A percentile compares a stretch with the other conserved stretches of the same genome.
phyloP scores from a whole-genome alignment of 257 asterid species.

The Thymus mandschuricus region DNA sequence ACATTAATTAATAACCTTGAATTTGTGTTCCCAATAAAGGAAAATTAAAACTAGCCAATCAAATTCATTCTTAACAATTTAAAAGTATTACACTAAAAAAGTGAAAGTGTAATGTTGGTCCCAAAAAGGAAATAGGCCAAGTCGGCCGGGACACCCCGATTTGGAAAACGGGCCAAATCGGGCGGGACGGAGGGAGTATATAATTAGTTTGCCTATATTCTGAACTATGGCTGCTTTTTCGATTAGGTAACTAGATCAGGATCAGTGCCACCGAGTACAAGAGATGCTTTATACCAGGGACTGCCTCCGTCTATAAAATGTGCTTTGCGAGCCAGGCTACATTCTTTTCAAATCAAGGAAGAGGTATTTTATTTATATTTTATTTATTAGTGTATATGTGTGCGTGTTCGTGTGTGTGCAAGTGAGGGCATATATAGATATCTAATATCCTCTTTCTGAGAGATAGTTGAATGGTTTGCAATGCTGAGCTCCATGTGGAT shows the following conservation, averaged over 20 bases:
- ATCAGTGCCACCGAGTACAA: conserved; percentile 81
- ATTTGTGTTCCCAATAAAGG: no score
- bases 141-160: no score
- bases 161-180: no score
- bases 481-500: not conserved
- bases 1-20: no score
- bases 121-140: no score
- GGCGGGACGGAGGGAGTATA: no score
- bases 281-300: conserved; percentile 88
- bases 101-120: no score
- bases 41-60: no score
- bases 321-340: conserved; percentile 70
- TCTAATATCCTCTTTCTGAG: not conserved
- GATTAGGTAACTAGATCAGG: conserved; percentile 80
- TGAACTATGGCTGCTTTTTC: conserved; percentile 21
- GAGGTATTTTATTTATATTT: conserved; percentile 51
- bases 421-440: not conserved
- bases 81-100: no score
- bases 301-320: conserved; percentile 75
- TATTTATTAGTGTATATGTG: not conserved
- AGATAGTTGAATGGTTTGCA: conserved; percentile 3
- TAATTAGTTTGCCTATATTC: conserved; percentile 10
- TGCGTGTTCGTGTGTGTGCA: not conserved
- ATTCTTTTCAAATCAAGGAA: conserved; percentile 67
- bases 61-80: no score